Evolutionary conservation across 176 grass and related monocot genomes (phyloP), one percentile per base, ranked within the genome.

Genomic region (Cocos nucifera): DNA sequence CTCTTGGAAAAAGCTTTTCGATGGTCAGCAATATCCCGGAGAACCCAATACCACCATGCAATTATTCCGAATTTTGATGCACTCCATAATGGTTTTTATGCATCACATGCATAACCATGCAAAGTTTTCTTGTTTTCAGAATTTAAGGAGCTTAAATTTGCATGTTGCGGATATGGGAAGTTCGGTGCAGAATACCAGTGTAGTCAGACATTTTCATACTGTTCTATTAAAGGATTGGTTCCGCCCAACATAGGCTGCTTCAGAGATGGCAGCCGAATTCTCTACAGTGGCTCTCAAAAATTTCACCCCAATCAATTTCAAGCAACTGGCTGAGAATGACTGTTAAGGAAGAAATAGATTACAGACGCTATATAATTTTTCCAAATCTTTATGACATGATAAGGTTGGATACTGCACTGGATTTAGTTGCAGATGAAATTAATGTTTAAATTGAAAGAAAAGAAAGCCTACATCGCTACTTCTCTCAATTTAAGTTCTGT

Each of bases 171-270:
- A 54, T 28, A 50, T 0, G 77, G 80, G 0, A 70, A 32, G 28
- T 71, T 35, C 18, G 15, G 19, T 4, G 80, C 65, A 9, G 57
- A 71, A 12, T 16, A 22, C 4, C 57, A 59, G 51, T 72, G 77
- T 28, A 22, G 58, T 62, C 4, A 53, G 48, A 67, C 66, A 17
- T 59, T 67, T 2, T 59, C 61, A 19, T 23, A 72, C 65, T 89
- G 86, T 54, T 1, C 5, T 53, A 50, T 89, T 89, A 74, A 81
- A 81, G 77, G 86, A 89, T 25, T 66, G 61, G 57, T 72, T 80
- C 66, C 86, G 84, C 19, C 77, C 77, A 5, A 78, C 69, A 29
- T 57, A 89, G 30, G 77, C 66, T 15, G 74, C 61, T 17, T 66
- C 77, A 0, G 26, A 17, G 48, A 75, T 81, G 35, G 86, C 86